Conservation (phyloP, 345 rosid genomes). For the Dipteronia dyeriana region DNA sequence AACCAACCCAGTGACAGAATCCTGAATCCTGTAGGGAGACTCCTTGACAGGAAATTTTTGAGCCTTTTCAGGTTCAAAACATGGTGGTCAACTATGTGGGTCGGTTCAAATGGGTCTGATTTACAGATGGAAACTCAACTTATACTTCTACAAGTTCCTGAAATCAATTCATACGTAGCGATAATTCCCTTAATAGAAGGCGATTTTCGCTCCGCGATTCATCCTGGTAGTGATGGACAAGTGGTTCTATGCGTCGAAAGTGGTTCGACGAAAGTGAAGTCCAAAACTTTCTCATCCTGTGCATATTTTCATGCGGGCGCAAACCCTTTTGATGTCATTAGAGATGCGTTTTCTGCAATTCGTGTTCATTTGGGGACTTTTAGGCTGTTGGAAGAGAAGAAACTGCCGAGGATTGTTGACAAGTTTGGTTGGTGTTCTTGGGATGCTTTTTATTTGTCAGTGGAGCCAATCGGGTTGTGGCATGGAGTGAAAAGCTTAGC, state of each 20-base stretch:
- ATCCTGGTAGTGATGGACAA: slow-evolving; percentile 34
- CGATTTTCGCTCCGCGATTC: slow-evolving; percentile 32
- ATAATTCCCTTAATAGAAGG: slow-evolving; percentile 34
- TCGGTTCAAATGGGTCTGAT: slow-evolving; percentile 39
- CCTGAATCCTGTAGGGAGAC: slow-evolving; percentile 30
- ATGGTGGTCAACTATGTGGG: slow-evolving; percentile 47
- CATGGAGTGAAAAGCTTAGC: slow-evolving; percentile 27
- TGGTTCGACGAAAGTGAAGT: slow-evolving; percentile 34
- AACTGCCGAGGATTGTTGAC: slow-evolving; percentile 9
- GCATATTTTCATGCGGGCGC: slow-evolving; percentile 36
- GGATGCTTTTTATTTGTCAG: slow-evolving; percentile 31
- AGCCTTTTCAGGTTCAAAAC: slow-evolving; percentile 43
- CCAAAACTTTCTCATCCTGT: slow-evolving; percentile 29
- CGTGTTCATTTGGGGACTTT: slow-evolving; percentile 39
- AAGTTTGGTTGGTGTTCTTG: slow-evolving; percentile 37
- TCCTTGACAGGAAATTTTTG: slow-evolving; percentile 29
- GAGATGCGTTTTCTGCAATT: slow-evolving; percentile 30
- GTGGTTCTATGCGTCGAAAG: slow-evolving; percentile 38
- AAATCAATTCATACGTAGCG: slow-evolving; percentile 26
- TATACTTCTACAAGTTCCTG: slow-evolving; percentile 37
- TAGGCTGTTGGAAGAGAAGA: slow-evolving; percentile 39
- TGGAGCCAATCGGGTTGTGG: slow-evolving; percentile 28
- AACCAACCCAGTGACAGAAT: slow-evolving; percentile 19
- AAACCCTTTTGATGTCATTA: slow-evolving; percentile 37
- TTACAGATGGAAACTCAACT: slow-evolving; percentile 43